Evolutionary conservation across 1,139 yeast species (phyloP), one percentile per base, ranked within the genome.

Genomic region (Eremothecium sinecaudum): DNA sequence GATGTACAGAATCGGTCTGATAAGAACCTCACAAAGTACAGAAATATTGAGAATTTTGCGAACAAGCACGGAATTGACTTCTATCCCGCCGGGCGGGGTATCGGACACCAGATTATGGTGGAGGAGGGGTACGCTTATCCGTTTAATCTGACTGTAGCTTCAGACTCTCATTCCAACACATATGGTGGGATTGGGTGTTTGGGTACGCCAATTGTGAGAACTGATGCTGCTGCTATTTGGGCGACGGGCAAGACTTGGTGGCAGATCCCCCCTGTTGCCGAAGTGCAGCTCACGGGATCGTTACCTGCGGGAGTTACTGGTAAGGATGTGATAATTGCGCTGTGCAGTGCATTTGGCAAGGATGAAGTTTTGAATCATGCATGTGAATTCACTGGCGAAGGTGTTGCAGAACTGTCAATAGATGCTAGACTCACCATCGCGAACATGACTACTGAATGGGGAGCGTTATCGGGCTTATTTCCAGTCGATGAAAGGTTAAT

Each of bases 161-260:
- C 95, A 0, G 99, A 90, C 59, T 86, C 97, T 7, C 99, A 90
- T 59, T 84, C 96, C 10, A 92, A 92, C 61, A 90, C 95, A 28
- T 90, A 90, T 57, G 99, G 99, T 47, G 99, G 99, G 53, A 69
- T 90, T 28, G 98, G 97, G 13, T 67, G 94, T 17, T 66, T 92
- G 40, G 99, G 99, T 32, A 92, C 98, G 1, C 97, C 99, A 3
- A 81, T 90, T 39, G 99, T 90, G 38, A 73, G 99, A 60, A 92
- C 99, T 0, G 99, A 90, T 60, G 98, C 97, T 14, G 98, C 99
- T 2, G 78, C 96, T 5, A 90, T 92, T 47, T 90, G 99, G 99
- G 97, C 98, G 11, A 90, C 98, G 0, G 97, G 97, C 28, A 94
- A 84, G 63, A 92, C 98, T 3, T 90, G 99, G 99, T 90, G 98